Percentiles rank a stretch among this genome's conserved stretches.
Evolutionary conservation across 768 basidiomycete species (phyloP).

Genomic region (Panaeolus papilionaceus): DNA sequence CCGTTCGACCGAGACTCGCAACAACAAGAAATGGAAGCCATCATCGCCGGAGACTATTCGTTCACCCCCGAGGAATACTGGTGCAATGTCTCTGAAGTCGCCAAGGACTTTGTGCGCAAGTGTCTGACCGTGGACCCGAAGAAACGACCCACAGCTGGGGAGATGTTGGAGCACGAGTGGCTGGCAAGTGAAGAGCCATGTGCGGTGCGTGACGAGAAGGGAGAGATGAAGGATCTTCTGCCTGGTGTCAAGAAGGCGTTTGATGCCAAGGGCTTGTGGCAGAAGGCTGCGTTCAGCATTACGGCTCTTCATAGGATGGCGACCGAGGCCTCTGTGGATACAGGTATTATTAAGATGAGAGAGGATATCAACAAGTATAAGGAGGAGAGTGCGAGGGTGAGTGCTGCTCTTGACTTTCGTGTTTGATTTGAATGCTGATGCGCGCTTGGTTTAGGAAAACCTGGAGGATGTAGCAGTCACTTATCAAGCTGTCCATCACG

Average conservation of each 20-base stretch:
- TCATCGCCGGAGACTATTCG: slow-evolving; percentile 90
- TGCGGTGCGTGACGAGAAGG: slow-evolving; percentile 70
- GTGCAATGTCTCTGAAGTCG: slow-evolving; percentile 82
- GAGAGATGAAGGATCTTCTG: slow-evolving; percentile 76
- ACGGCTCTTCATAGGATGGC: slow-evolving; percentile 86
- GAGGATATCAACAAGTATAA: slow-evolving; percentile 73
- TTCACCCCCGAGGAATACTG: slow-evolving; percentile 85
- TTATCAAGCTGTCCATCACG: slow-evolving; percentile 44
- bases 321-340: slow-evolving; percentile 50
- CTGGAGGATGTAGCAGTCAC: slow-evolving; percentile 47
- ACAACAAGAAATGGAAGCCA: slow-evolving; percentile 93
- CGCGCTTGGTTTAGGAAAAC: slow-evolving; percentile 25
- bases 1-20: slow-evolving; percentile 95
- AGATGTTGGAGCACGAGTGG: slow-evolving; percentile 83
- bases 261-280: slow-evolving; percentile 89
- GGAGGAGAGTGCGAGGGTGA: slow-evolving; percentile 74
- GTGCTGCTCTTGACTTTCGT: background rate
- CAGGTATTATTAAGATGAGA: slow-evolving; percentile 56
- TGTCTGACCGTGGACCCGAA: slow-evolving; percentile 89
- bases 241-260: slow-evolving; percentile 91
- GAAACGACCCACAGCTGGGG: slow-evolving; percentile 77
- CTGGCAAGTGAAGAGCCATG: slow-evolving; percentile 72
- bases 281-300: slow-evolving; percentile 86
- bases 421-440: background rate
- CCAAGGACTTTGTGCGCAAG: slow-evolving; percentile 78